Percentiles rank a stretch among this genome's conserved stretches.
phyloP scores from a whole-genome alignment of 208 protist genomes.

The Borovskyia barvae region DNA sequence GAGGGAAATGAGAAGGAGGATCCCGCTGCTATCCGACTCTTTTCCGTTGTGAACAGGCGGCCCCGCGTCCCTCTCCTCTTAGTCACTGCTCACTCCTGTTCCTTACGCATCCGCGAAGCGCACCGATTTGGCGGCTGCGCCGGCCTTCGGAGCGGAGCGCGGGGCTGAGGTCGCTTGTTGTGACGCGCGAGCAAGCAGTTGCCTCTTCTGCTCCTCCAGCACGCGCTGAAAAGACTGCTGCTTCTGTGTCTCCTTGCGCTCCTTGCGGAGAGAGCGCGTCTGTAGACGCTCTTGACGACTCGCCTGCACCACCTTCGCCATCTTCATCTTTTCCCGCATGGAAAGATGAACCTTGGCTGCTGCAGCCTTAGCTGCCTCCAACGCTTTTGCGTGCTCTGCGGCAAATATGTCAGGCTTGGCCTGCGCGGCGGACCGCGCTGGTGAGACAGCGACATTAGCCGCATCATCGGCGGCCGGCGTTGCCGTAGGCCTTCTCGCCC shows the following conservation, averaged over 20 bases:
- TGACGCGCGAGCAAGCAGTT: constrained; percentile 58
- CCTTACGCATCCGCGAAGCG: constrained; percentile 39
- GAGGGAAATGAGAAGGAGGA: too few species aligned
- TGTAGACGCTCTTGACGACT: constrained; percentile 49
- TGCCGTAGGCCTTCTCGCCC: background rate
- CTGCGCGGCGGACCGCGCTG: constrained; percentile 1
- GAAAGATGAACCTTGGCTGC: constrained; percentile 45
- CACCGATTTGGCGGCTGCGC: constrained; percentile 42
- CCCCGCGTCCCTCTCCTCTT: too few species aligned
- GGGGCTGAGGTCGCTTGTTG: constrained; percentile 23
- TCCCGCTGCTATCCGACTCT: too few species aligned
- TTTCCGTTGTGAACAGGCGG: too few species aligned
- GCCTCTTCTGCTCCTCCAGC: constrained; percentile 79
- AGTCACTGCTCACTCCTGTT: too few species aligned
- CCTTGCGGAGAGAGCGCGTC: constrained; percentile 36
- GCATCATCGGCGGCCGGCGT: background rate
- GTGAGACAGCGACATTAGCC: constrained; percentile 1
- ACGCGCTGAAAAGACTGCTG: constrained; percentile 67
- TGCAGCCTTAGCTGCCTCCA: constrained; percentile 58
- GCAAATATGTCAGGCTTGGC: constrained; percentile 34
- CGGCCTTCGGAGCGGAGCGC: constrained; percentile 1
- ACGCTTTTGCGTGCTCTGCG: constrained; percentile 50
- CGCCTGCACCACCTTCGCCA: constrained; percentile 56
- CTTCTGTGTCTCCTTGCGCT: constrained; percentile 37
- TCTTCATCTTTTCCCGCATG: constrained; percentile 48